Base-by-base conservation (phyloP, 1,284 basidiomycete genomes). In the Xerocomus nothofagi region DNA sequence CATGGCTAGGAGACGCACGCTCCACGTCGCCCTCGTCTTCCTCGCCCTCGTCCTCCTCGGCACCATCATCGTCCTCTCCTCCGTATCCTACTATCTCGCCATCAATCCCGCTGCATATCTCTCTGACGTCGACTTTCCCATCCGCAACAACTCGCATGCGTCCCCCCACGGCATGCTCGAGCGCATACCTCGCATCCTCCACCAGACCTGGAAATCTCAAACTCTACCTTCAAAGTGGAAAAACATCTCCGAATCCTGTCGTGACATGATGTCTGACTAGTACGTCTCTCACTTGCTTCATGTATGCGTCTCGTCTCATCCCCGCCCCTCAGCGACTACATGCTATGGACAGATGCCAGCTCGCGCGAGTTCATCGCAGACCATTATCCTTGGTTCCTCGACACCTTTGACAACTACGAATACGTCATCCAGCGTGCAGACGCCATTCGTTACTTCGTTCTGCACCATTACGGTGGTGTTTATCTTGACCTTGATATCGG, bases 401-500 rank as follows among this genome's bases (percentile, higher is more conserved):
- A 89, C 59, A 95, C 91, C 42, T 99, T 90, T 63, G 93, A 98
- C 72, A 79, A 80, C 57, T 99, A 99, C 77, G 79, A 82, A 41
- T 99, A 97, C 71, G 78, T 84, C 38, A 99, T 99, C 63, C 96
- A 98, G 69, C 89, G 97, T 31, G 97, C 97, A 26, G 97, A 99
- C 70, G 91, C 84, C 31, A 98, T 99, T 63, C 93, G 97, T 39
- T 99, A 99, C 75, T 98, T 99, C 71, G 84, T 99, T 49, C 84
- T 99, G 37, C 85, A 99, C 71, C 83, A 95, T 66, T 96, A 91
- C 66, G 97, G 96, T 37, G 97, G 97, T 38, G 74, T 99, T 54
- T 99, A 99, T 73, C 80, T 99, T 69, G 97, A 99, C 73, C 81
- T 99, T 55, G 96, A 99, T 71, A 91, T 99, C 58, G 97, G 97